Percentiles rank a stretch among this genome's conserved stretches.
phyloP scores from a whole-genome alignment of 495 filamentous ascomycete species.

The Echria macrotheca region DNA sequence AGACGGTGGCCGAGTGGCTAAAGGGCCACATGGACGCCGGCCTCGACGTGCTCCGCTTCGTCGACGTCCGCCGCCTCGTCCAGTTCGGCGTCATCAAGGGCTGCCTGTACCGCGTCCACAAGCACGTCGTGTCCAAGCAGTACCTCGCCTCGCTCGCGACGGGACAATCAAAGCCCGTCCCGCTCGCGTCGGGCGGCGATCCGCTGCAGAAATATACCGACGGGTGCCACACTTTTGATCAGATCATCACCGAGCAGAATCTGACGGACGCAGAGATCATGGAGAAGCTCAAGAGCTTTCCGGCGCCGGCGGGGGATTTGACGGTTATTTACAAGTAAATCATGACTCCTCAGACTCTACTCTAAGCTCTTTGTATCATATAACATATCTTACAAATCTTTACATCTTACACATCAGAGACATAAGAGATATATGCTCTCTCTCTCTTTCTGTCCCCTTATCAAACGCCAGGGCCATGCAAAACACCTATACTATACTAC shows the following conservation, averaged over 20 bases:
- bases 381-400: not conserved
- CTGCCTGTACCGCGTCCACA: constrained; percentile 89
- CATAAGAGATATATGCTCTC: not conserved
- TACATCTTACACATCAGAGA: not conserved
- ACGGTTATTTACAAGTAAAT: constrained; percentile 45
- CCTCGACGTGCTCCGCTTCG: constrained; percentile 54
- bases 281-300: constrained; percentile 40
- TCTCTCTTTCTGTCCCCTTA: not conserved
- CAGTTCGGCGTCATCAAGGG: constrained; percentile 96
- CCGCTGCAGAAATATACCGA: constrained; percentile 65
- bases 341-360: no score
- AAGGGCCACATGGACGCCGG: constrained; percentile 56
- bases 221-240: constrained; percentile 79
- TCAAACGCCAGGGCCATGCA: constrained; percentile 3
- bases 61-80: constrained; percentile 87
- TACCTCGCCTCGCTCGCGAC: constrained; percentile 40
- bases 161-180: constrained; percentile 27
- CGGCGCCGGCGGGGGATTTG: constrained; percentile 39
- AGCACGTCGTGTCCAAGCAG: constrained; percentile 68
- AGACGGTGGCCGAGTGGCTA: constrained; percentile 77
- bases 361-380: no score
- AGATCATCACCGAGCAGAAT: constrained; percentile 77
- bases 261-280: constrained; percentile 55
- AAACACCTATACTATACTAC: no score
- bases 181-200: constrained; percentile 33